Conservation (phyloP, 345 rosid genomes). For the Theobroma cacao region DNA sequence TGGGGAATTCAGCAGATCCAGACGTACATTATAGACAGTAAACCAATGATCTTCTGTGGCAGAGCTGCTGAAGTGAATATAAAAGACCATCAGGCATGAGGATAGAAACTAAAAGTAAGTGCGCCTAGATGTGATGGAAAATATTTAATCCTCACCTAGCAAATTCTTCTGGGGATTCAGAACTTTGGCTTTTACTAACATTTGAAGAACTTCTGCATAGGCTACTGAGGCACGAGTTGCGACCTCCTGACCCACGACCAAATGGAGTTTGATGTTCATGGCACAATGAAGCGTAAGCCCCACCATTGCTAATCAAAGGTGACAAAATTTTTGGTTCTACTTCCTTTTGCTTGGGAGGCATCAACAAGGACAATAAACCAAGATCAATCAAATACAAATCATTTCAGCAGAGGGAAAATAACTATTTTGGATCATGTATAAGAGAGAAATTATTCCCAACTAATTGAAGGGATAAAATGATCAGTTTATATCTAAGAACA, state of each 20-base stretch:
- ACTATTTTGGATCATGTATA: neutral
- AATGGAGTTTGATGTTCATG: slow-evolving; percentile 50
- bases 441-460: neutral
- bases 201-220: slow-evolving; percentile 35
- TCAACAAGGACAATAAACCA: neutral
- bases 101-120: slow-evolving; percentile 14
- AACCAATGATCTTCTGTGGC: slow-evolving; percentile 55
- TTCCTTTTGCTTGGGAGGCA: slow-evolving; percentile 25
- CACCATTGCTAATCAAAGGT: slow-evolving; percentile 27
- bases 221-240: slow-evolving; percentile 33
- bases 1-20: slow-evolving; percentile 57
- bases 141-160: slow-evolving; percentile 24
- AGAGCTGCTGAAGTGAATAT: slow-evolving; percentile 28
- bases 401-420: neutral
- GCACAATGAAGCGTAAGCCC: slow-evolving; percentile 24
- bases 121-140: neutral
- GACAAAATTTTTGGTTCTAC: slow-evolving; percentile 22
- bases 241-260: slow-evolving; percentile 25
- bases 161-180: slow-evolving; percentile 31
- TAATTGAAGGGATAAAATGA: neutral
- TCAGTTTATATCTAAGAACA: neutral
- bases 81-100: slow-evolving; percentile 20
- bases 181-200: slow-evolving; percentile 24
- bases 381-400: slow-evolving; percentile 1
- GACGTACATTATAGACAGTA: slow-evolving; percentile 65